Conservation (phyloP, 768 basidiomycete genomes). For the Panus rudis region DNA sequence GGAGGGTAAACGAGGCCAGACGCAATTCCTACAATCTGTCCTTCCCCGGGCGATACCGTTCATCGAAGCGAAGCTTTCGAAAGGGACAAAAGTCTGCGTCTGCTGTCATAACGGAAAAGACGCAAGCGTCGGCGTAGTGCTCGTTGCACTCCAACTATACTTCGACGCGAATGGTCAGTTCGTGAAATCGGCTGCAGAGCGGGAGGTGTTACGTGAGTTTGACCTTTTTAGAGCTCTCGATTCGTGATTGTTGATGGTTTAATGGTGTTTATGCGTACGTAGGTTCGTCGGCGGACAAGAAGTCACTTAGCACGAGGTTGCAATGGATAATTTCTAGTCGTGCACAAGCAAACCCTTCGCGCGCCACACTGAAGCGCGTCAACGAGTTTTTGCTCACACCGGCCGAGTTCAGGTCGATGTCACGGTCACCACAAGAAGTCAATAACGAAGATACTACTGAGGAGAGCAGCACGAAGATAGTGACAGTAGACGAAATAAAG, state of each 20-base stretch:
- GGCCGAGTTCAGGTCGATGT: slow-evolving; percentile 14
- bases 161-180: slow-evolving; percentile 47
- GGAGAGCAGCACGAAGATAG: too few species aligned
- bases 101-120: slow-evolving; percentile 57
- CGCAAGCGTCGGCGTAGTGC: slow-evolving; percentile 52
- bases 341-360: slow-evolving; percentile 76
- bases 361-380: slow-evolving; percentile 71
- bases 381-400: slow-evolving; percentile 65
- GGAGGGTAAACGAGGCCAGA: slow-evolving; percentile 19
- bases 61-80: slow-evolving; percentile 32
- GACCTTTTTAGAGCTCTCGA: not conserved
- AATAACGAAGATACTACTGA: too few species aligned
- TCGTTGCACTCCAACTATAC: slow-evolving; percentile 49
- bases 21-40: slow-evolving; percentile 30
- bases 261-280: not conserved
- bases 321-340: slow-evolving; percentile 81
- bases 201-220: not conserved
- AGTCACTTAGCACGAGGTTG: slow-evolving; percentile 60
- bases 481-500: too few species aligned
- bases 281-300: slow-evolving; percentile 43
- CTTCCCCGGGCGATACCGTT: slow-evolving; percentile 46
- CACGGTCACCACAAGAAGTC: too few species aligned
- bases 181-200: not conserved
- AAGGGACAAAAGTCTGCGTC: slow-evolving; percentile 35
- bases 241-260: not conserved